A percentile compares a stretch with the other conserved stretches of the same genome.
Conservation (phyloP, 2,329 filamentous ascomycete species). For the Sporothrix humicola region DNA sequence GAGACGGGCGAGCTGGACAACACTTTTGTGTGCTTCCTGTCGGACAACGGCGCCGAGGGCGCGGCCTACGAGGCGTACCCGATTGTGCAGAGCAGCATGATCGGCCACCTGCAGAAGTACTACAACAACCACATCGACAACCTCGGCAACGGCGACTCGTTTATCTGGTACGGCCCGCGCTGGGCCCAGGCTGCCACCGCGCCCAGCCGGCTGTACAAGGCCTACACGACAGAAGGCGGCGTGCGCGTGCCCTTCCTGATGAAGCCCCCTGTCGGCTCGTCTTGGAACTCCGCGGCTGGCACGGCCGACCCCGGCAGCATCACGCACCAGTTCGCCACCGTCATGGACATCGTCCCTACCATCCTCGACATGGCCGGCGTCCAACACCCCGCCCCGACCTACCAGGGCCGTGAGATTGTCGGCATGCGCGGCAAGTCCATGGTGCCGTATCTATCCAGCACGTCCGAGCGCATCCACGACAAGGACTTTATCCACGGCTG, state of each 20-base stretch:
- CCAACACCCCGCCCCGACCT: conserved; percentile 58
- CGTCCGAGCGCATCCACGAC: conserved; percentile 42
- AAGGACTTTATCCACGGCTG: conserved; percentile 48
- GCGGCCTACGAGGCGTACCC: conserved; percentile 35
- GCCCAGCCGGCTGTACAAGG: conserved; percentile 43
- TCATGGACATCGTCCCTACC: conserved; percentile 59
- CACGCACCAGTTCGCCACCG: conserved; percentile 55
- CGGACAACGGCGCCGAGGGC: conserved; percentile 37
- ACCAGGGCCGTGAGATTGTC: conserved; percentile 46
- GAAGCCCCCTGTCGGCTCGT: conserved; percentile 36
- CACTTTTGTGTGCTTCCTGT: conserved; percentile 47
- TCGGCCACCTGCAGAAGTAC: conserved; percentile 52
- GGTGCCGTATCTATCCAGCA: conserved; percentile 38
- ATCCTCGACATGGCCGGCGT: conserved; percentile 56
- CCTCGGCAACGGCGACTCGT: conserved; percentile 58
- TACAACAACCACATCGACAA: conserved; percentile 64
- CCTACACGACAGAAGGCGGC: conserved; percentile 55
- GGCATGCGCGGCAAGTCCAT: conserved; percentile 43
- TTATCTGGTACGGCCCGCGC: conserved; percentile 63
- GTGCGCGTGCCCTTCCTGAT: conserved; percentile 59
- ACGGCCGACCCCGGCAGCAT: neutral
- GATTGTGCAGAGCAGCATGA: conserved; percentile 38
- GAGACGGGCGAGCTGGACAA: conserved; percentile 65
- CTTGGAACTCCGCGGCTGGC: neutral
- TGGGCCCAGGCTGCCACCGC: conserved; percentile 53